A percentile compares a stretch with the other conserved stretches of the same genome.
These are phyloP conservation scores for Lolium perenne DNA, from an alignment of 176 grass and related monocot genomes.

Conservation along the genomic window DNA sequence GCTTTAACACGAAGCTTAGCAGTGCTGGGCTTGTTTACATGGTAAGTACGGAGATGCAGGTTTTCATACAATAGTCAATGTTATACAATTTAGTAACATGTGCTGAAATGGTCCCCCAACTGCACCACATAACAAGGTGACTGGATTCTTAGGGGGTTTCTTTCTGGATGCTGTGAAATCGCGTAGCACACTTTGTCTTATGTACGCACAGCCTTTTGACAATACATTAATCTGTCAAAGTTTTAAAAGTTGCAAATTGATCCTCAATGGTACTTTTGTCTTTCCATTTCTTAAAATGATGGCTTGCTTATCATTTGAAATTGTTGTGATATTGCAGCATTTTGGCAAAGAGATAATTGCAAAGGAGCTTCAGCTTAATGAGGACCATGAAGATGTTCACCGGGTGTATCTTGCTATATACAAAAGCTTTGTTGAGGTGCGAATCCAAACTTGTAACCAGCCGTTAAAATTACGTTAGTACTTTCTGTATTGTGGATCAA, in stretches of 20 bases:
- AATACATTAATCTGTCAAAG: neutral
- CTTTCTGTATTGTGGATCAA: neutral
- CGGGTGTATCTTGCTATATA: conserved; percentile 87
- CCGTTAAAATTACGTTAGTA: neutral
- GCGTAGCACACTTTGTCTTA: neutral
- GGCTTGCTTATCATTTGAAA: conserved; percentile 16
- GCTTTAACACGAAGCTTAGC: conserved; percentile 97
- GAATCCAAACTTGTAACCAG: conserved; percentile 10
- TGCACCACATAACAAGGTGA: neutral
- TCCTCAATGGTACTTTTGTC: neutral
- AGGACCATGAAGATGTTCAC: conserved; percentile 86
- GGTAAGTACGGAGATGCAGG: conserved; percentile 45
- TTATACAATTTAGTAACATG: neutral
- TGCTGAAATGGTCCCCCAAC: neutral
- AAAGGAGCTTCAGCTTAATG: conserved; percentile 79
- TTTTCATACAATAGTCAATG: conserved; percentile 11
- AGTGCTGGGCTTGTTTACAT: conserved; percentile 99
- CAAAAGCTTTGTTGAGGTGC: conserved; percentile 97
- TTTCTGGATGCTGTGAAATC: neutral
- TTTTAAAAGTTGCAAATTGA: neutral
- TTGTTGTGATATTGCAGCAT: conserved; percentile 57
- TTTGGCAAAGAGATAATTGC: conserved; percentile 99
- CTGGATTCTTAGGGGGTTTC: neutral
- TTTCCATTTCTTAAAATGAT: neutral
- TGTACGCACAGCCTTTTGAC: neutral